phyloP scores from a whole-genome alignment of 495 filamentous ascomycete genomes.

The Neurospora hispaniola region DNA sequence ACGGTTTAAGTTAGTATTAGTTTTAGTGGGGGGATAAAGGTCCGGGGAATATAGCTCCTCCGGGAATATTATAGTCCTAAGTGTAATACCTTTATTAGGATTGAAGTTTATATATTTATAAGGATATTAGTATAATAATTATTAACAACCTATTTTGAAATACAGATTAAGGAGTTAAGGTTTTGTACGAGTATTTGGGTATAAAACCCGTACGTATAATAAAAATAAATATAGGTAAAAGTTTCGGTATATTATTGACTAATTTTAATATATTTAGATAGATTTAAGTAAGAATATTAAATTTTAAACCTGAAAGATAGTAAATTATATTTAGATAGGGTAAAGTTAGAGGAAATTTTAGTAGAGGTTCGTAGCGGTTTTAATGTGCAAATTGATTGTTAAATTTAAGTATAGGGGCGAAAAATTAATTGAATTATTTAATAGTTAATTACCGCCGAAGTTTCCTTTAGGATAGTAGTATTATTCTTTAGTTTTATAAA shows the following conservation, averaged over 20 bases:
- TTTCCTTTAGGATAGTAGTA: slow-evolving; percentile 69
- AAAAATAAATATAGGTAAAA: slow-evolving; percentile 51
- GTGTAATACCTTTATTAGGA: slow-evolving; percentile 15
- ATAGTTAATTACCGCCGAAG: slow-evolving; percentile 62
- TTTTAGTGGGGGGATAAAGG: slow-evolving; percentile 47
- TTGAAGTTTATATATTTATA: slow-evolving; percentile 24
- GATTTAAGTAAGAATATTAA: slow-evolving; percentile 69
- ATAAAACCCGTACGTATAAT: slow-evolving; percentile 58
- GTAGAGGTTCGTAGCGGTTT: slow-evolving; percentile 63
- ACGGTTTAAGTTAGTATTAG: no score
- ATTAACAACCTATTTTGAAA: slow-evolving; percentile 58
- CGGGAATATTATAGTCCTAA: slow-evolving; percentile 51
- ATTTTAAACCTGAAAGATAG: slow-evolving; percentile 63
- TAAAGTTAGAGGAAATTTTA: slow-evolving; percentile 70
- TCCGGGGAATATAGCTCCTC: slow-evolving; percentile 46
- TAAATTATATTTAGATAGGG: slow-evolving; percentile 63
- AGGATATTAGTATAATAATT: slow-evolving; percentile 56
- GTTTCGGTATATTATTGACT: slow-evolving; percentile 56
- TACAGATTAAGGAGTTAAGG: slow-evolving; percentile 66
- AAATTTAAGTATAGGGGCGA: slow-evolving; percentile 53
- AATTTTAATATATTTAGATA: slow-evolving; percentile 64
- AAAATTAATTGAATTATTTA: slow-evolving; percentile 63
- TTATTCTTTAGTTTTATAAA: slow-evolving; percentile 62
- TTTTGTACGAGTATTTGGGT: slow-evolving; percentile 61
- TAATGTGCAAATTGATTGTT: slow-evolving; percentile 68